phyloP scores from a whole-genome alignment of 1,284 basidiomycete genomes.

The Coniophora puteana region DNA sequence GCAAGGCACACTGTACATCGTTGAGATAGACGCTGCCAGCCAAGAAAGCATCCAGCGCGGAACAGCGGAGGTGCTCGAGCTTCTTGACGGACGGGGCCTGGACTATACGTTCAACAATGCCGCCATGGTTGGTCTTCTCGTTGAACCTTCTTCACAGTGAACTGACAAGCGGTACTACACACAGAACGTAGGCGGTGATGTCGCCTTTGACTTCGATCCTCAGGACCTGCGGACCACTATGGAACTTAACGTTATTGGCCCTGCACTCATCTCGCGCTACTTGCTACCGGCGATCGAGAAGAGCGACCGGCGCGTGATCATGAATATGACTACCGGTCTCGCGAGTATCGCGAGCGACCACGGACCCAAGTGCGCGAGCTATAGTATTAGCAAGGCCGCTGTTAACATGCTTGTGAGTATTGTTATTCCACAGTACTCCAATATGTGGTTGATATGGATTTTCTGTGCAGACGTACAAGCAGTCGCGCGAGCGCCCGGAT shows the following conservation, averaged over 20 bases:
- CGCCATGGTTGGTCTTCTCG: conserved; percentile 24
- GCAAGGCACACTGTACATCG: conserved; percentile 26
- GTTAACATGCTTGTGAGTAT: conserved; percentile 30
- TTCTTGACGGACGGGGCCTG: conserved; percentile 25
- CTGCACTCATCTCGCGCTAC: conserved; percentile 27
- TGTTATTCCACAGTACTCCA: background rate
- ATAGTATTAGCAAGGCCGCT: conserved; percentile 32
- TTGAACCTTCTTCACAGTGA: background rate
- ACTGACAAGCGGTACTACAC: background rate
- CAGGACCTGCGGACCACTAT: conserved; percentile 18
- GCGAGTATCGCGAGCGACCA: conserved; percentile 29
- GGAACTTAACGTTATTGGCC: conserved; percentile 31
- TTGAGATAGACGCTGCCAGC: conserved; percentile 28
- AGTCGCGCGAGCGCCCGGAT: conserved; percentile 15
- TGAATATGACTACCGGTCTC: conserved; percentile 31
- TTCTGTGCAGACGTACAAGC: conserved; percentile 17
- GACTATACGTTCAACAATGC: conserved; percentile 38
- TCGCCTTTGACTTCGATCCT: conserved; percentile 22
- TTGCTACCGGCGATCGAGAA: conserved; percentile 30
- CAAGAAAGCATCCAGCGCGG: conserved; percentile 23
- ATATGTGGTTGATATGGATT: background rate
- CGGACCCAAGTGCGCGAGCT: conserved; percentile 22
- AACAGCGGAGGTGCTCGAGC: conserved; percentile 14
- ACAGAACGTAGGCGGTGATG: conserved; percentile 22
- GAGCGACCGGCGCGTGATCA: conserved; percentile 28